phyloP scores from a whole-genome alignment of 371 early-diverging fungal species.

The Thermomucor indicae-seudaticae region DNA sequence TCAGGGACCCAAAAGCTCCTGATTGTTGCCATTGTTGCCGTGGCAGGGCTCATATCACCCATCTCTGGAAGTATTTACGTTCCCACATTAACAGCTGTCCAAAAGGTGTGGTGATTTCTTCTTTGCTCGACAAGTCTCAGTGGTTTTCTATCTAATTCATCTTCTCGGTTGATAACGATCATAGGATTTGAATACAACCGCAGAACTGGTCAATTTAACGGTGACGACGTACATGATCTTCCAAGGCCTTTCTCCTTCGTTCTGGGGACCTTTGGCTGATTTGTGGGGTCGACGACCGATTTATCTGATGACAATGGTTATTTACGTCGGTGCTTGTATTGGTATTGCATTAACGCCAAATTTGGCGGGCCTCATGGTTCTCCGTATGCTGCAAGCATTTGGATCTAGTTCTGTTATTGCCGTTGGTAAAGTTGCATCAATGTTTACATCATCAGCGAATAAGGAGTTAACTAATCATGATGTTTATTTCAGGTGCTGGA shows the following conservation, averaged over 20 bases:
- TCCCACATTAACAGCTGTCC: slow-evolving; percentile 17
- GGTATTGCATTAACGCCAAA: slow-evolving; percentile 48
- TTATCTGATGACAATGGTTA: slow-evolving; percentile 49
- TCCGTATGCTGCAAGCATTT: slow-evolving; percentile 58
- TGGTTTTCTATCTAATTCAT: too few species aligned
- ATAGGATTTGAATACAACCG: slow-evolving; percentile 18
- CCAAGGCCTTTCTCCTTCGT: slow-evolving; percentile 29
- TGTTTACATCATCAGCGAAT: background rate
- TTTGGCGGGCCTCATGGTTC: slow-evolving; percentile 44
- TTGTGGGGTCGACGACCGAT: slow-evolving; percentile 56
- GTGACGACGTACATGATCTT: slow-evolving; percentile 29
- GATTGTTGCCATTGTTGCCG: slow-evolving; percentile 13
- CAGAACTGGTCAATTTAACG: slow-evolving; percentile 22
- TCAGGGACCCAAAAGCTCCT: slow-evolving; percentile 5
- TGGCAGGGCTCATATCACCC: slow-evolving; percentile 19
- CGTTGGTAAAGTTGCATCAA: slow-evolving; percentile 24
- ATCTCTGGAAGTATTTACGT: slow-evolving; percentile 22
- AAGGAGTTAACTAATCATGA: slow-evolving; percentile 19
- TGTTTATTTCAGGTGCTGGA: slow-evolving; percentile 12
- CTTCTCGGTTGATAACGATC: too few species aligned
- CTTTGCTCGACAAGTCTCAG: too few species aligned
- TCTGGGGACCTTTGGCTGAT: slow-evolving; percentile 69
- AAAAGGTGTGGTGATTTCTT: slow-evolving; percentile 8
- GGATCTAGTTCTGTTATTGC: slow-evolving; percentile 62
- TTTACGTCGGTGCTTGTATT: slow-evolving; percentile 55